Percentiles rank a stretch among this genome's conserved stretches.
phyloP scores from a whole-genome alignment of 2,329 filamentous ascomycete species.

The Xylariaceae sp. region DNA sequence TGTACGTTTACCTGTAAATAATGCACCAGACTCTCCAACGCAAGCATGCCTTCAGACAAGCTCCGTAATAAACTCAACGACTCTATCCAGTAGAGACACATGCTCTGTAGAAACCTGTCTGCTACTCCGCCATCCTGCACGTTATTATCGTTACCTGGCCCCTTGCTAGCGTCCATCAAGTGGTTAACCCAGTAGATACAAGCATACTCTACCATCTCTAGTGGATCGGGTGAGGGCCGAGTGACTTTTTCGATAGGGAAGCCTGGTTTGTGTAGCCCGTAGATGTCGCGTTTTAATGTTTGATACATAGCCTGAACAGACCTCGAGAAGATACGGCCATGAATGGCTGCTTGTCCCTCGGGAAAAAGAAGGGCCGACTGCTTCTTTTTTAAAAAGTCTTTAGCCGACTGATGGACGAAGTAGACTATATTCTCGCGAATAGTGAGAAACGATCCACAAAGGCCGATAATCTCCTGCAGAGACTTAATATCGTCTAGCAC shows the following conservation, averaged over 20 bases:
- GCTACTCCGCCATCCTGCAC: constrained; percentile 27
- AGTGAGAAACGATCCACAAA: constrained; percentile 40
- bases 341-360: constrained; percentile 19
- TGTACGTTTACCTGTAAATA: background rate
- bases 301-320: constrained; percentile 32
- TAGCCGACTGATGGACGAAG: constrained; percentile 42
- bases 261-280: constrained; percentile 27
- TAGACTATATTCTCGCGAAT: constrained; percentile 27
- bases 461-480: constrained; percentile 16
- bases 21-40: background rate
- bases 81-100: constrained; percentile 42
- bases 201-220: constrained; percentile 28
- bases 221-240: constrained; percentile 24
- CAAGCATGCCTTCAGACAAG: constrained; percentile 8
- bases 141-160: background rate
- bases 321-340: constrained; percentile 31
- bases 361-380: constrained; percentile 29
- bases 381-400: constrained; percentile 35
- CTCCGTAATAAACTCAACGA: constrained; percentile 34
- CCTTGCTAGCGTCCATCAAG: constrained; percentile 13
- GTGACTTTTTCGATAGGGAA: constrained; percentile 20
- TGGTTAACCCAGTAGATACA: constrained; percentile 36
- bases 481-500: constrained; percentile 10
- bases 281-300: constrained; percentile 35
- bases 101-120: no score